Base-by-base conservation (phyloP, 306 rosid genomes). In the Cotoneaster glaucophyllus region DNA sequence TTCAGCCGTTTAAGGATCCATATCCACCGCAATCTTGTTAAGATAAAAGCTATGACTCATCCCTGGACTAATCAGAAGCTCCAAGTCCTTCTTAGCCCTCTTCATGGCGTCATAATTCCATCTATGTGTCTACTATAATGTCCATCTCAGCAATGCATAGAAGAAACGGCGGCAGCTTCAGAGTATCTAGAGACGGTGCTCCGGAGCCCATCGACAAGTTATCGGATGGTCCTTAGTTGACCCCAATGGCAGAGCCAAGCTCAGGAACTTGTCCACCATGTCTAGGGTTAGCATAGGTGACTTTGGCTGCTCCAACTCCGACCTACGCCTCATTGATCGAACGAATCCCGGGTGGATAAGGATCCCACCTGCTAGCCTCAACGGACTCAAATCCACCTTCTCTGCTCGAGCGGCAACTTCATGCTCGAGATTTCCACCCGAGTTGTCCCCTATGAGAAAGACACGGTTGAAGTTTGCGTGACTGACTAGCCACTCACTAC, bases 71-170 rank as follows among this genome's bases (percentile, higher is more conserved):
- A 78, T 58, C 32, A 79, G 64, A 44, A 90, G 73, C 63, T 90
- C 82, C 44, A 90, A 85, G 0, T 87, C 88, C 63, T 90, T 86
- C 1, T 83, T 82, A 0, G 84, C 93, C 69, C 82, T 85, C 75
- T 85, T 92, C 97, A 92, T 73, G 5, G 89, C 91, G 53, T 87
- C 86, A 21, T 84, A 90, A 92, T 77, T 90, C 96, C 89, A 85
- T 84, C 77, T 85, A 67, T 0, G 92, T 84, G 56, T 92, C 97
- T 3, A 22, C 3, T 0, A 90, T 0, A 82, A 92, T 8, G 71
- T 92, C 97, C 71, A 22, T 81, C 63, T 87, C 90, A 3, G 90
- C 96, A 29, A 92, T 5, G 31, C 91, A 88, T 9, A 93, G 80
- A 11, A 93, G 68, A 24, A 85, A 52, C 8, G 92, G 87, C 6